A percentile compares a stretch with the other conserved stretches of the same genome.
These are phyloP conservation scores for Mariannaea elegans DNA, from an alignment of 2,329 filamentous ascomycete species.

Conservation along the genomic window DNA sequence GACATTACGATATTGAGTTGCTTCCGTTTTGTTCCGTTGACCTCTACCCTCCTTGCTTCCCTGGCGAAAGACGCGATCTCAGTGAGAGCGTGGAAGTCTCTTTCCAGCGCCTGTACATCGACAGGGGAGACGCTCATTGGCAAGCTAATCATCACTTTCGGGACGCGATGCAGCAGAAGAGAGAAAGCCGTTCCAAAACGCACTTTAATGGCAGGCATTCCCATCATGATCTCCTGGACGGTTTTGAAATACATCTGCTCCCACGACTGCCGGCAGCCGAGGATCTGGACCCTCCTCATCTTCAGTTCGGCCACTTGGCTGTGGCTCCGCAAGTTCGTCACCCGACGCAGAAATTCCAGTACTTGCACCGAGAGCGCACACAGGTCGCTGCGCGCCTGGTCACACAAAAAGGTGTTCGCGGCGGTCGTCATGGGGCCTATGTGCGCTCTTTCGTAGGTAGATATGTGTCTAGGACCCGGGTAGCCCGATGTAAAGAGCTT, in stretches of 20 bases:
- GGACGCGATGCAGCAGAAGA: slow-evolving; percentile 2
- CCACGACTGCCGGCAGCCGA: slow-evolving; percentile 1
- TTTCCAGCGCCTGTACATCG: neutral
- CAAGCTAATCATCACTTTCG: neutral
- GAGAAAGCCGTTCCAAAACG: neutral
- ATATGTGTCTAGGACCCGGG: neutral
- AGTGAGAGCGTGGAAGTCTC: neutral
- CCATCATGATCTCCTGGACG: neutral
- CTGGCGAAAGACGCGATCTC: slow-evolving; percentile 1
- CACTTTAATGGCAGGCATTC: neutral
- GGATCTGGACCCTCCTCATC: neutral
- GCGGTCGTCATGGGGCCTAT: too few relatives aligned
- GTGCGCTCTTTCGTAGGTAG: too few relatives aligned
- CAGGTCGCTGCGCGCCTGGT: slow-evolving; percentile 7
- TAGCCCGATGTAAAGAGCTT: slow-evolving; percentile 15
- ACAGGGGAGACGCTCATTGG: neutral
- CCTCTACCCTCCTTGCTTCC: neutral
- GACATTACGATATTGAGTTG: too few relatives aligned
- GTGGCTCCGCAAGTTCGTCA: neutral
- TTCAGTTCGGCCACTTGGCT: neutral
- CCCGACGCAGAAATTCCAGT: neutral
- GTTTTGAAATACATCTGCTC: slow-evolving; percentile 1
- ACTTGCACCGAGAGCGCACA: neutral
- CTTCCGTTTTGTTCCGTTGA: too few relatives aligned
- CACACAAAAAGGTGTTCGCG: neutral